Evolutionary conservation across 768 basidiomycete genomes (phyloP), one percentile per base, ranked within the genome.

Genomic region (Tylopilus vinaceipallidus): DNA sequence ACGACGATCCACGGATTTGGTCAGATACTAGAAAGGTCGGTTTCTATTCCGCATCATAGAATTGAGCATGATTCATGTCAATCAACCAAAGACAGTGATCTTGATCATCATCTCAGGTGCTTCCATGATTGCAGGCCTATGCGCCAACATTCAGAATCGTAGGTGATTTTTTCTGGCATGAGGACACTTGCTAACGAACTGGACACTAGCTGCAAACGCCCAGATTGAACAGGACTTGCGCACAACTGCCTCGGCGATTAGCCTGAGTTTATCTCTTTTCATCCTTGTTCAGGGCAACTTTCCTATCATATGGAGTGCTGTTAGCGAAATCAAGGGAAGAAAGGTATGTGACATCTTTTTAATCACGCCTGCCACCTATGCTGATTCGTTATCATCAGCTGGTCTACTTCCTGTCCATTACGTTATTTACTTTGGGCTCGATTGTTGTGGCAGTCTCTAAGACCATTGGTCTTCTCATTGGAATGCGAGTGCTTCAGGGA

Each of bases 201-300:
- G 3, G 23, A 30, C 4, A 10, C 7, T 48, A 91, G 88, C 88
- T 24, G 82, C 86, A 6, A 84, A 88, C 24, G 67, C 78, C 17
- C 70, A 82, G 47, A 84, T 90, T 66, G 75, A 87, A 57, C 58
- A 63, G 4, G 74, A 87, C 11, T 71, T 93, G 19, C 76, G 78
- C 30, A 82, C 88, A 3, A 80, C 80, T 0, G 71, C 76, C 29
- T 69, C 75, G 1, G 73, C 86, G 47, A 84, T 93, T 50, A 84
- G 86, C 42, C 71, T 81, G 62, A 84, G 78, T 50, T 66, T 91
- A 17, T 85, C 88, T 0, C 52, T 89, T 12, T 91, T 83, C 65
- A 86, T 91, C 45, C 71, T 86, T 3, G 54, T 84, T 3, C 91
- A 91, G 65, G 90, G 90, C 1, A 62, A 71, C 12, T 60, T 81